phyloP scores from a whole-genome alignment of 495 filamentous ascomycete species.

The Aspergillus egyptiacus region DNA sequence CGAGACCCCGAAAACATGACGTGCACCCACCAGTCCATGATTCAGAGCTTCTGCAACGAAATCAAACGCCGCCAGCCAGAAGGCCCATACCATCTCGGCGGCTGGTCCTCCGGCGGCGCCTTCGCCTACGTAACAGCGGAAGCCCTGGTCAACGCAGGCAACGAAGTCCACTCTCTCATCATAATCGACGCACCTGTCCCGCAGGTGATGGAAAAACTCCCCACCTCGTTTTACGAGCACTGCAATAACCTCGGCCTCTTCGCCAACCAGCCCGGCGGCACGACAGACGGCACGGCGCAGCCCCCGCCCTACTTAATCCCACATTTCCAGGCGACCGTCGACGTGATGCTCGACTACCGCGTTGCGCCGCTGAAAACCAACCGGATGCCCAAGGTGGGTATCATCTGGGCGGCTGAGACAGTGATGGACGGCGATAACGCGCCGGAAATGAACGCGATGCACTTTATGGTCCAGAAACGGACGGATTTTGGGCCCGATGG shows the following conservation, averaged over 20 bases:
- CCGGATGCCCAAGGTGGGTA: not conserved
- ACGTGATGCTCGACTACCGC: conserved; percentile 1
- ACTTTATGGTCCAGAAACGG: conserved; percentile 3
- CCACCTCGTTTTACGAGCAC: not conserved
- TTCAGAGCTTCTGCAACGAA: conserved; percentile 52
- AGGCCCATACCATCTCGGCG: conserved; percentile 63
- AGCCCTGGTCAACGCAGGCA: conserved; percentile 24
- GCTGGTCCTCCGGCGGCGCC: conserved; percentile 47
- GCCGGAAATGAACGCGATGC: not conserved
- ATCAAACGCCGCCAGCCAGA: conserved; percentile 57
- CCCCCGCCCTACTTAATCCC: not conserved
- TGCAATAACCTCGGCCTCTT: not conserved
- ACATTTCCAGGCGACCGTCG: conserved; percentile 2
- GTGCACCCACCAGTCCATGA: conserved; percentile 21
- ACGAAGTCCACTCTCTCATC: conserved; percentile 28
- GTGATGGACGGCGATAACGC: not conserved
- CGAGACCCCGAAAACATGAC: not conserved
- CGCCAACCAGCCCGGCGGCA: not conserved
- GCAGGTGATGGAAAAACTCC: not conserved
- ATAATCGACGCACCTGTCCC: conserved; percentile 1
- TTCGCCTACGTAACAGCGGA: conserved; percentile 34
- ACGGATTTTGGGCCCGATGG: conserved; percentile 1
- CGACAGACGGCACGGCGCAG: not conserved
- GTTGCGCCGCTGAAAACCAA: not conserved
- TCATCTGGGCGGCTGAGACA: conserved; percentile 1